Conservation (phyloP, 2,329 filamentous ascomycete species). For the Magnaporthiopsis incrustans region DNA sequence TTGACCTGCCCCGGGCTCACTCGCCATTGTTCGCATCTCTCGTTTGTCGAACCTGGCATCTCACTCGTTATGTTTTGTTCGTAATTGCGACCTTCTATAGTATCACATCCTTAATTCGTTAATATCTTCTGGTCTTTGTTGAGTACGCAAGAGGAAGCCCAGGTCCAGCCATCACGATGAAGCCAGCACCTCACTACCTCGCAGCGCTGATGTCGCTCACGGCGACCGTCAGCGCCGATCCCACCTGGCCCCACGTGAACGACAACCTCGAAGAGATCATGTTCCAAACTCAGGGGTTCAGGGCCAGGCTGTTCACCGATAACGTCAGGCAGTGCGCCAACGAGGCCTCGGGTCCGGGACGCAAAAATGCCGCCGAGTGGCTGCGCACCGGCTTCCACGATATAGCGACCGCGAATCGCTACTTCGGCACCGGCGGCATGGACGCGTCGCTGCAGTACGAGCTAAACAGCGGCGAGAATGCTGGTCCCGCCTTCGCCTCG, state of each 20-base stretch:
- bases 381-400: conserved; percentile 54
- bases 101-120: neutral
- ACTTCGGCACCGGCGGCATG: conserved; percentile 41
- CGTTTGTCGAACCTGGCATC: conserved; percentile 3
- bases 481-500: conserved; percentile 44
- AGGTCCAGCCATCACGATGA: neutral
- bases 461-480: conserved; percentile 45
- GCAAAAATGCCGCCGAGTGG: conserved; percentile 54
- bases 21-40: conserved; percentile 1
- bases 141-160: neutral
- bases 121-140: neutral
- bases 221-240: conserved; percentile 30
- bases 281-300: conserved; percentile 48
- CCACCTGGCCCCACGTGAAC: conserved; percentile 51
- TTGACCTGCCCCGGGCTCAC: neutral
- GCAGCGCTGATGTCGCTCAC: conserved; percentile 2
- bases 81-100: neutral
- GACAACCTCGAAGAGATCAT: conserved; percentile 59
- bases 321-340: conserved; percentile 49
- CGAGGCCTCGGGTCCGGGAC: conserved; percentile 43
- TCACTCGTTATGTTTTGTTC: conserved; percentile 1
- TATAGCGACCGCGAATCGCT: conserved; percentile 46
- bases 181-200: neutral
- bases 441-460: conserved; percentile 56
- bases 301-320: conserved; percentile 45